Percentiles rank a stretch among this genome's conserved stretches.
Evolutionary conservation across 2,329 filamentous ascomycete genomes (phyloP).

Genomic region (Cucurbitaria berberidis): DNA sequence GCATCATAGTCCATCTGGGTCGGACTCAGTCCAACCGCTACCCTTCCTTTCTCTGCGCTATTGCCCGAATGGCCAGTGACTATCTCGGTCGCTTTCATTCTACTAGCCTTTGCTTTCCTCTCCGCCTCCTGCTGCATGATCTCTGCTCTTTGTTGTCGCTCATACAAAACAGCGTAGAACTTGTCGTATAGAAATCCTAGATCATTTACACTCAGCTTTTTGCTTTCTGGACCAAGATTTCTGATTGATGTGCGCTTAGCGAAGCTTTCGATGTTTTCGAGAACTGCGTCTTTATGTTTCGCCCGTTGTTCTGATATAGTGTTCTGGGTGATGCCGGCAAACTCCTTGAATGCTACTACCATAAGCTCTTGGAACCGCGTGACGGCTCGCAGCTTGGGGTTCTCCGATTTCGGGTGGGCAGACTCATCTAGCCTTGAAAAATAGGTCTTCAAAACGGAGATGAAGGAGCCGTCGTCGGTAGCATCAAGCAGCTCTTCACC

Average conservation of each 20-base stretch:
- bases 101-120: conserved; percentile 71
- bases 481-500: conserved; percentile 95
- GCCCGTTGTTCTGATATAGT: conserved; percentile 87
- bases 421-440: conserved; percentile 94
- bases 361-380: conserved; percentile 97
- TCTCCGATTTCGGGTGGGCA: conserved; percentile 93
- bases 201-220: conserved; percentile 83
- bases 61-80: conserved; percentile 55
- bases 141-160: conserved; percentile 81
- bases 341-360: conserved; percentile 99
- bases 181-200: conserved; percentile 90
- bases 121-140: conserved; percentile 71
- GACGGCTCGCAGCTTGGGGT: conserved; percentile 89
- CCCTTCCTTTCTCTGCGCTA: conserved; percentile 79
- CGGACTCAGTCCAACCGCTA: conserved; percentile 86
- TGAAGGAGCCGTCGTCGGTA: conserved; percentile 93
- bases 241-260: conserved; percentile 95
- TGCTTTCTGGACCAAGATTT: conserved; percentile 95
- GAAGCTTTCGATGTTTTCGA: conserved; percentile 96
- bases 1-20: conserved; percentile 97
- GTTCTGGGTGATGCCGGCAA: conserved; percentile 90
- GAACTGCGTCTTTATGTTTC: conserved; percentile 91
- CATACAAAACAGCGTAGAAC: conserved; percentile 91
- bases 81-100: conserved; percentile 59
- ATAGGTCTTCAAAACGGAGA: conserved; percentile 93